These are phyloP conservation scores for Parasarocladium wereldwijsianum DNA, from an alignment of 2,329 filamentous ascomycete species.

Conservation along the genomic window DNA sequence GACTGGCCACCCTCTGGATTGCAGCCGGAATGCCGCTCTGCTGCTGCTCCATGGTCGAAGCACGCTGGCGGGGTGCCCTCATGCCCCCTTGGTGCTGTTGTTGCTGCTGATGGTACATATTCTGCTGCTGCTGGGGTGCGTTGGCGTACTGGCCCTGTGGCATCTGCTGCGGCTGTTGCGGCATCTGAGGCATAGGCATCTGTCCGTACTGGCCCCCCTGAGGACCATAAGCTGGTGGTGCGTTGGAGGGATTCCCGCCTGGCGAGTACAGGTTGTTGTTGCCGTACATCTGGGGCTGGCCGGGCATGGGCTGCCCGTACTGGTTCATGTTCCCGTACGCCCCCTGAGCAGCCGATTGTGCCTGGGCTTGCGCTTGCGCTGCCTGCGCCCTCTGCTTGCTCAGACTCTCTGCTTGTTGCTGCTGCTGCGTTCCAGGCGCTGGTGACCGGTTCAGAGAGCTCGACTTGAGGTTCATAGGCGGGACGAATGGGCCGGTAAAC, in stretches of 20 bases:
- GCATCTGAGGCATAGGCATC: conserved; percentile 62
- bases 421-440: conserved; percentile 85
- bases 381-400: conserved; percentile 78
- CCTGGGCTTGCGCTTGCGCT: conserved; percentile 56
- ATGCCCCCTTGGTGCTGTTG: conserved; percentile 36
- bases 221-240: conserved; percentile 61
- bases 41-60: conserved; percentile 92
- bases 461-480: conserved; percentile 90
- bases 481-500: conserved; percentile 89
- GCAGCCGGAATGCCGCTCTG: conserved; percentile 83
- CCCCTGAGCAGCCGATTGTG: conserved; percentile 47
- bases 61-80: conserved; percentile 68
- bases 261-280: conserved; percentile 66
- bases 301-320: conserved; percentile 30
- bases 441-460: conserved; percentile 75
- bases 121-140: conserved; percentile 31
- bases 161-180: conserved; percentile 51
- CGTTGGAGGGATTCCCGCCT: conserved; percentile 26
- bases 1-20: conserved; percentile 88
- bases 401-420: conserved; percentile 84
- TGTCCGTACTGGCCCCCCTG: conserved; percentile 39
- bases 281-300: conserved; percentile 58
- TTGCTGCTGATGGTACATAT: conserved; percentile 48
- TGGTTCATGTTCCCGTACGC: conserved; percentile 45
- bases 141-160: conserved; percentile 44